Conservation (phyloP, 805 yeast species). For the Yarrowia deformans region DNA sequence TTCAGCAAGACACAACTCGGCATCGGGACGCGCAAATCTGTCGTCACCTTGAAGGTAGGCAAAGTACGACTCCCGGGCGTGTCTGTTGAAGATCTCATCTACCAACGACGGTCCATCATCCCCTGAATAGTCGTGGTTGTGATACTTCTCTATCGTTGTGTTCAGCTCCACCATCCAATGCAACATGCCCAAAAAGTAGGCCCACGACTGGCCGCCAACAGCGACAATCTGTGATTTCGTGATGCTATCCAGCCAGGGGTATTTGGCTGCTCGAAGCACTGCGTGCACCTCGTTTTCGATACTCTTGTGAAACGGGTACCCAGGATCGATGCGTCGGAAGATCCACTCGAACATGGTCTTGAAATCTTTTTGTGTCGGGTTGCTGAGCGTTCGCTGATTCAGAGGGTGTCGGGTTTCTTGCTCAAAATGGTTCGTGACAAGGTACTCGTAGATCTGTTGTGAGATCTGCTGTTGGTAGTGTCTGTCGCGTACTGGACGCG, state of each 20-base stretch:
- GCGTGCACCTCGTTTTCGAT: constrained; percentile 79
- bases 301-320: constrained; percentile 69
- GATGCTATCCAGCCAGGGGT: constrained; percentile 81
- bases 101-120: constrained; percentile 41
- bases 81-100: constrained; percentile 44
- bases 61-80: constrained; percentile 40
- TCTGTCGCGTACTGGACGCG: constrained; percentile 79
- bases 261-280: constrained; percentile 67
- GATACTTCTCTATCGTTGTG: constrained; percentile 54
- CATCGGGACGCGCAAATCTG: constrained; percentile 34
- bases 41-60: constrained; percentile 35
- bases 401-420: constrained; percentile 75
- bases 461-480: constrained; percentile 70
- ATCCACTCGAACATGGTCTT: constrained; percentile 79
- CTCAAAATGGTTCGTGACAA: constrained; percentile 71
- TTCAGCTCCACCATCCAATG: constrained; percentile 78
- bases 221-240: constrained; percentile 88
- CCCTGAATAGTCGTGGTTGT: constrained; percentile 50
- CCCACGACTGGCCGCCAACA: constrained; percentile 92
- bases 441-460: constrained; percentile 70
- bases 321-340: constrained; percentile 79
- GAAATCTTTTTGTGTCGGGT: constrained; percentile 90
- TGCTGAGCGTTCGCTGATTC: constrained; percentile 66
- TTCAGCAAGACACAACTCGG: constrained; percentile 32
- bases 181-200: constrained; percentile 77